Base-by-base conservation (phyloP, 2,329 filamentous ascomycete species). In the Conoideocrella luteorostrata region DNA sequence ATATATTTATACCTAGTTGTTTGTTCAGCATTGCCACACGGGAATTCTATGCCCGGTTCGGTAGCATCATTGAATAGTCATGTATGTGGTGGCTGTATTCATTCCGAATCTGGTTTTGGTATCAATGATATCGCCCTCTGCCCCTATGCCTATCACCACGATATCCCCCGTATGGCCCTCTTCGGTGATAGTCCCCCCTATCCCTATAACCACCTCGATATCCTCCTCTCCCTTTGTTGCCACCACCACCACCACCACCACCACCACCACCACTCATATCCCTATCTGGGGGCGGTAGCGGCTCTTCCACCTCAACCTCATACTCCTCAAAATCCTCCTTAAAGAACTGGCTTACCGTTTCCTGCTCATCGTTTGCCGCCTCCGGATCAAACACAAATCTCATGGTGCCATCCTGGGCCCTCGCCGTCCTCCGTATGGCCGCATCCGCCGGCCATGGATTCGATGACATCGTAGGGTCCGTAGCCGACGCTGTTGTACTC, bases 301-400 rank as follows among this genome's bases (percentile, higher is more conserved):
- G 59, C 53, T 86, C 82, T 52, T 95, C 88, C 20, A 89, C 79
- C 57, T 94, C 88, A 33, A 86, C 71, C 57, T 86, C 82, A 55
- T 84, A 82, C 58, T 89, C 85, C 52, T 89, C 86, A 55, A 79
- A 88, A 56, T 88, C 84, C 34, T 84, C 77, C 33, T 77, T 78
- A 58, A 84, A 88, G 61, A 83, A 89, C 39, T 76, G 71, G 4
- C 74, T 73, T 2, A 90, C 84, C 11, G 75, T 72, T 11, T 75
- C 73, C 53, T 80, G 78, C 65, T 98, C 93, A 13, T 74, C 72
- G 37, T 77, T 75, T 2, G 89, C 89, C 39, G 84, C 77, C 43
- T 84, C 82, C 0, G 83, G 79, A 51, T 95, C 86, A 39, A 97
- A 82, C 64, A 96, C 88, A 62, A 95, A 97, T 6, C 93, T 79